Conservation (phyloP, 2,329 filamentous ascomycete species). For the Pseudocercospora vitis region DNA sequence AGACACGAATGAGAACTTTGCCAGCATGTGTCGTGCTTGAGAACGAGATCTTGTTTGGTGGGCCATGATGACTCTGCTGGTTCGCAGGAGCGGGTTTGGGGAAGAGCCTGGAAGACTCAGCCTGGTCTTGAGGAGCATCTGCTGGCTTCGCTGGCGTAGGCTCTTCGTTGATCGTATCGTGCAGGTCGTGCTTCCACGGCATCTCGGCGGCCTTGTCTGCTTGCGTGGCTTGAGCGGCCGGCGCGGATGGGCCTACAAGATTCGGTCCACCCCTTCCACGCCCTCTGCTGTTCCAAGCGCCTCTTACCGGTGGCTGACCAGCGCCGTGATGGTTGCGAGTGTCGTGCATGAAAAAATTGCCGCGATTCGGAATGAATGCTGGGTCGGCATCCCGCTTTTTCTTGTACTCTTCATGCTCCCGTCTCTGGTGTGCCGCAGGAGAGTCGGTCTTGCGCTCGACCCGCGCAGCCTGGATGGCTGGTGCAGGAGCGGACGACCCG, state of each 20-base stretch:
- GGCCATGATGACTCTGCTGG: constrained; percentile 15
- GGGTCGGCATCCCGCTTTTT: constrained; percentile 86
- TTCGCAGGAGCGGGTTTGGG: constrained; percentile 15
- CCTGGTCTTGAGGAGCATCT: constrained; percentile 22
- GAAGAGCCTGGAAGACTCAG: constrained; percentile 34
- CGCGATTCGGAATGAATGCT: constrained; percentile 89
- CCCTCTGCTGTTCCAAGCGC: constrained; percentile 53
- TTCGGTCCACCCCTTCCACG: constrained; percentile 61
- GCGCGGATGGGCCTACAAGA: constrained; percentile 55
- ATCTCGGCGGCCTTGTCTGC: constrained; percentile 66
- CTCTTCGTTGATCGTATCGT: constrained; percentile 60
- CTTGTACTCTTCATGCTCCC: constrained; percentile 88
- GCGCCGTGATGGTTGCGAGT: constrained; percentile 55
- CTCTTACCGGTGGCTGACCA: constrained; percentile 25
- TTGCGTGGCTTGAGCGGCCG: constrained; percentile 43
- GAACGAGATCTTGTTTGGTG: constrained; percentile 49
- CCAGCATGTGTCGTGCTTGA: constrained; percentile 82
- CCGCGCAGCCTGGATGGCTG: constrained; percentile 34
- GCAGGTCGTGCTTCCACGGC: constrained; percentile 92
- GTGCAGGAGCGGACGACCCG: constrained; percentile 31
- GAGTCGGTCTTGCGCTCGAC: constrained; percentile 41
- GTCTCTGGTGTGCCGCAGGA: constrained; percentile 68
- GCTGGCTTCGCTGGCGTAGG: constrained; percentile 17
- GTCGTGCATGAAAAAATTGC: constrained; percentile 97
- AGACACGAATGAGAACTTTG: constrained; percentile 81